Base-by-base conservation (phyloP, 1,139 yeast genomes). In the Saccharomyces hybrid region DNA sequence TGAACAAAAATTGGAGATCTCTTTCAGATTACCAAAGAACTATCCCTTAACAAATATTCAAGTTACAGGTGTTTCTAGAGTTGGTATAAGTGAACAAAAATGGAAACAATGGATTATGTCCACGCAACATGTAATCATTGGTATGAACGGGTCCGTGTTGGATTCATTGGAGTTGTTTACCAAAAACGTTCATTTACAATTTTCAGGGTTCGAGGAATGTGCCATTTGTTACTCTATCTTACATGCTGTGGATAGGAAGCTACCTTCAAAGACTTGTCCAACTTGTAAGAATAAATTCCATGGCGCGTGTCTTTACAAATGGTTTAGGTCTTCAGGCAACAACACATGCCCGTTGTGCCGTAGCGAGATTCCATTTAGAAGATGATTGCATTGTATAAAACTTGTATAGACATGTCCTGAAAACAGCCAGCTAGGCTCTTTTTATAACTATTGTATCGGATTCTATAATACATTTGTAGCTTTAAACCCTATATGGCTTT, bases 101-200 rank as follows among this genome's bases (percentile, higher is more conserved):
- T 91, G 97, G 96, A 86, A 89, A 62, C 93, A 96, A 0, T 93
- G 99, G 99, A 73, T 93, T 31, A 75, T 93, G 66, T 93, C 97
- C 1, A 86, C 96, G 1, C 96, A 88, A 67, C 81, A 91, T 54
- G 84, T 90, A 14, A 80, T 86, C 16, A 66, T 73, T 2, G 79
- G 87, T 5, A 83, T 82, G 67, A 88, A 87, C 64, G 97, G 96
- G 9, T 84, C 95, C 0, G 82, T 93, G 32, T 73, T 84, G 46
- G 96, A 89, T 57, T 87, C 97, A 1, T 76, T 95, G 55, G 91
- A 87, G 61, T 77, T 88, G 51, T 88, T 91, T 70, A 84, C 87
- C 68, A 83, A 81, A 63, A 90, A 90, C 66, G 93, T 89, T 48
- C 79, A 82, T 51, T 75, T 88, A 58, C 96, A 91, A 67, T 91